These are phyloP conservation scores for Pseudonectria foliicola DNA, from an alignment of 2,329 filamentous ascomycete genomes.

Conservation along the genomic window DNA sequence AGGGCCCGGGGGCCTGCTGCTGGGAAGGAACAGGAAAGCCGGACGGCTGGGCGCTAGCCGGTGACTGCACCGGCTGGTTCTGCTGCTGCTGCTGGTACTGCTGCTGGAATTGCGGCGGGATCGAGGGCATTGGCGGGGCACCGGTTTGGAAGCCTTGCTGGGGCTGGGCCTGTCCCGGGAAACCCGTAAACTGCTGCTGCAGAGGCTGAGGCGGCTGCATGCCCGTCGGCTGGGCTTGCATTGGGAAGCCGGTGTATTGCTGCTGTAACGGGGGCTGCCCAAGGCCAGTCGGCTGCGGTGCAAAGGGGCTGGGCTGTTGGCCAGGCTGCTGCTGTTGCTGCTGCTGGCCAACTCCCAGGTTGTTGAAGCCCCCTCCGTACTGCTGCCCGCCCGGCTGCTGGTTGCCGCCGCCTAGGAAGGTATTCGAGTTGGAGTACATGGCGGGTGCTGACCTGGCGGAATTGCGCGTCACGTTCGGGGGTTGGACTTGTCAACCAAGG, in stretches of 20 bases:
- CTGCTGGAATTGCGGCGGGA: constrained; percentile 53
- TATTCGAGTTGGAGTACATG: constrained; percentile 90
- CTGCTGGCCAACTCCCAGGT: constrained; percentile 35
- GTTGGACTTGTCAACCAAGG: constrained; percentile 7
- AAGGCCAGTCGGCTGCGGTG: constrained; percentile 54
- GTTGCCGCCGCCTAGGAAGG: constrained; percentile 73
- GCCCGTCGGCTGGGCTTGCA: constrained; percentile 39
- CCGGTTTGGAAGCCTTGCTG: constrained; percentile 57
- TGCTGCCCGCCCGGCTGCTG: constrained; percentile 61
- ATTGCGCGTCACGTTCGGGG: constrained; percentile 11
- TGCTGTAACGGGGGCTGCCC: constrained; percentile 44
- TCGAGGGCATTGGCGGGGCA: constrained; percentile 52
- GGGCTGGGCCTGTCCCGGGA: constrained; percentile 40
- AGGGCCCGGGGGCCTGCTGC: constrained; percentile 41
- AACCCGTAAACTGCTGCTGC: constrained; percentile 64
- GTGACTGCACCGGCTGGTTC: constrained; percentile 32
- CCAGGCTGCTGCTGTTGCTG: constrained; percentile 36
- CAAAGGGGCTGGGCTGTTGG: constrained; percentile 49
- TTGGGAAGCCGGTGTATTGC: constrained; percentile 55
- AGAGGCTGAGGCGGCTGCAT: constrained; percentile 52
- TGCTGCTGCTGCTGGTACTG: constrained; percentile 47
- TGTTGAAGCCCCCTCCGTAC: constrained; percentile 34
- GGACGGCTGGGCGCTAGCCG: constrained; percentile 28
- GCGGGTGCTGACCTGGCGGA: constrained; percentile 10
- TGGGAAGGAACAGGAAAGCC: constrained; percentile 43